Conservation (phyloP, 176 grass and related monocot species). For the Tuctoria greenei region DNA sequence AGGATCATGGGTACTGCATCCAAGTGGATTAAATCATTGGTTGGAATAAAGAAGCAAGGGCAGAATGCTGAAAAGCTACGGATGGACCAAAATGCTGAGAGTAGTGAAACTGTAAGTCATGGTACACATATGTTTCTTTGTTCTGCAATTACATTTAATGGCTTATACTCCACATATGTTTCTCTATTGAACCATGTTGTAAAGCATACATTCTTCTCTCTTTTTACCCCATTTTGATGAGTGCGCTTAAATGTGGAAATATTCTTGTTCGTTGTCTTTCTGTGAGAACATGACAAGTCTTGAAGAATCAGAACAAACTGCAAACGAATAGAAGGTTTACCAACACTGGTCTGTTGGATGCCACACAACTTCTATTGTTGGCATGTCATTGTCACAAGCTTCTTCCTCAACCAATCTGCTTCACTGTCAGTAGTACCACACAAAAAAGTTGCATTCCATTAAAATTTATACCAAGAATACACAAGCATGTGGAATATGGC, state of each 20-base stretch:
- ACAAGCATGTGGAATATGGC: neutral
- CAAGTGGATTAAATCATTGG: slow-evolving; percentile 91
- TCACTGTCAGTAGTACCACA: slow-evolving; percentile 20
- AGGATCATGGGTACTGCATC: slow-evolving; percentile 71
- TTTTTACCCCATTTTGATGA: neutral
- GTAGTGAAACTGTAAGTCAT: slow-evolving; percentile 65
- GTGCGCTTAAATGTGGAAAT: neutral
- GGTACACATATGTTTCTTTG: slow-evolving; percentile 16
- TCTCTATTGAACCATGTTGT: neutral
- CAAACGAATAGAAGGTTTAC: slow-evolving; percentile 49
- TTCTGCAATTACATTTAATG: neutral
- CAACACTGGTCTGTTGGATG: slow-evolving; percentile 29
- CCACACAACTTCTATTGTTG: slow-evolving; percentile 46
- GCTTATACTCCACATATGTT: neutral
- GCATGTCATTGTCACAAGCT: slow-evolving; percentile 40
- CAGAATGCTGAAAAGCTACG: slow-evolving; percentile 53
- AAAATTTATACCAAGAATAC: slow-evolving; percentile 20
- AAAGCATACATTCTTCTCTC: neutral
- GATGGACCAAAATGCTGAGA: slow-evolving; percentile 49
- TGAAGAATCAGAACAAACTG: slow-evolving; percentile 42
- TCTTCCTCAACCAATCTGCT: slow-evolving; percentile 43
- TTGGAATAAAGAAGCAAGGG: slow-evolving; percentile 67
- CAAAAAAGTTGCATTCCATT: slow-evolving; percentile 10
- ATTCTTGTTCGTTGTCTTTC: slow-evolving; percentile 31
- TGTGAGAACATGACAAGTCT: slow-evolving; percentile 39